Base-by-base conservation (phyloP, 257 asterid genomes). In the Nicotiana noctiflora region DNA sequence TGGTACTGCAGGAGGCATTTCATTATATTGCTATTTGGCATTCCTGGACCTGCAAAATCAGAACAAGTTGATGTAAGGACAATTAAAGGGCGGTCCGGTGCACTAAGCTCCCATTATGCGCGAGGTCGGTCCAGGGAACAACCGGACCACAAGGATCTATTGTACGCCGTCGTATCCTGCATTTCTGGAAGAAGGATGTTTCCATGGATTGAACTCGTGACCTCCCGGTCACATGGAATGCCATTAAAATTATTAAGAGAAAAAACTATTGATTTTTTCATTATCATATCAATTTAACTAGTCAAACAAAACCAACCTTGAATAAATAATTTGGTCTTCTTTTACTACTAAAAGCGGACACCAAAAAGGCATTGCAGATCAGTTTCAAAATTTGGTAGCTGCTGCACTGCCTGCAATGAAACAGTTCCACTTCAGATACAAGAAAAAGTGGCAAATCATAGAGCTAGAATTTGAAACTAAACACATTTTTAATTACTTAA, bases 391-490 rank as follows among this genome's bases (percentile, higher is more conserved):
- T 83, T 84, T n/a, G 91, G 63, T 46, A 88, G 62, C 61, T 89
- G 91, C 55, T 87, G 93, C 49, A 86, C 60, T 87, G 89, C 92
- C 93, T 90, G 90, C 87, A 88, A 77, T 80, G 84, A 21, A 25
- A 81, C 57, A 81, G 46, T 63, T 67, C 19, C 63, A 23, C 60
- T 67, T 67, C 15, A 37, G 40, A 80, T 62, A 51, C 6, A 18
- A 79, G 12, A 31, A 18, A 4, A 31, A 10, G 31, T 11, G 34
- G 11, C 31, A 8, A 27, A 80, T 67, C 4, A 3, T 19, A 4
- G 21, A 29, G 17, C 52, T 4, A 32, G 4, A 17, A 8, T 8
- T 18, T 17, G n/a, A 32, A 17, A 66, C 0, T 8, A 7, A 32
- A 66, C 4, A 32, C 6, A n/a, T 6, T 31, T 66, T 32, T 32